These are phyloP conservation scores for Litsea cubeba DNA, from an alignment of 164 flowering plant genomes.

Conservation along the genomic window DNA sequence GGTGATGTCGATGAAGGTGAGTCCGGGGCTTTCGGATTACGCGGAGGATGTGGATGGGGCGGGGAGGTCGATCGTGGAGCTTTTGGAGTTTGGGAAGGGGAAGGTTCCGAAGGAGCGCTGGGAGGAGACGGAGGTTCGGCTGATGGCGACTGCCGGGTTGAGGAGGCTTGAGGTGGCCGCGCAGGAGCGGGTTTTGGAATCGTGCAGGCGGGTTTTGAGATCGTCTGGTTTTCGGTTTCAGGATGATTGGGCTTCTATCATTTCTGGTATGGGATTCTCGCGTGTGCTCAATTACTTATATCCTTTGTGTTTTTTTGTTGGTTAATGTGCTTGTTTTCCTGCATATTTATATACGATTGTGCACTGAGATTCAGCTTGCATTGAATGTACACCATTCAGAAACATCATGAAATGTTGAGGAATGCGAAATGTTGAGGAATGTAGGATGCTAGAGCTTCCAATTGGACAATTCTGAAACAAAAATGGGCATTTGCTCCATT, in stretches of 20 bases:
- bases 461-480: too few species aligned
- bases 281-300: conserved; percentile 22
- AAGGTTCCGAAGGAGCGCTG: conserved; percentile 53
- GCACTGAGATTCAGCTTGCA: too few species aligned
- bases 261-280: conserved; percentile 47
- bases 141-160: conserved; percentile 97
- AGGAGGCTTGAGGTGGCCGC: conserved; percentile 46
- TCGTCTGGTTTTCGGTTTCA: conserved; percentile 63
- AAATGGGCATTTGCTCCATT: too few species aligned
- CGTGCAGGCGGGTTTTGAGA: conserved; percentile 54
- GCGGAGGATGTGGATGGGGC: conserved; percentile 51
- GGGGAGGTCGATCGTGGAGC: conserved; percentile 50
- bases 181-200: conserved; percentile 61
- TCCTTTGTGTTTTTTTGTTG: not conserved
- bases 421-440: too few species aligned
- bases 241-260: conserved; percentile 90
- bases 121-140: conserved; percentile 68
- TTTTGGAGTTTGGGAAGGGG: conserved; percentile 65
- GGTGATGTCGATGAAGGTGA: conserved; percentile 48
- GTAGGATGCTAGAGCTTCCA: too few species aligned
- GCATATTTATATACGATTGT: too few species aligned
- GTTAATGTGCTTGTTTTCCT: not conserved
- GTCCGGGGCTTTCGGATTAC: conserved; percentile 76
- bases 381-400: too few species aligned
- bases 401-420: too few species aligned